phyloP scores from a whole-genome alignment of 1,284 basidiomycete genomes.

The Takashimella koratensis region DNA sequence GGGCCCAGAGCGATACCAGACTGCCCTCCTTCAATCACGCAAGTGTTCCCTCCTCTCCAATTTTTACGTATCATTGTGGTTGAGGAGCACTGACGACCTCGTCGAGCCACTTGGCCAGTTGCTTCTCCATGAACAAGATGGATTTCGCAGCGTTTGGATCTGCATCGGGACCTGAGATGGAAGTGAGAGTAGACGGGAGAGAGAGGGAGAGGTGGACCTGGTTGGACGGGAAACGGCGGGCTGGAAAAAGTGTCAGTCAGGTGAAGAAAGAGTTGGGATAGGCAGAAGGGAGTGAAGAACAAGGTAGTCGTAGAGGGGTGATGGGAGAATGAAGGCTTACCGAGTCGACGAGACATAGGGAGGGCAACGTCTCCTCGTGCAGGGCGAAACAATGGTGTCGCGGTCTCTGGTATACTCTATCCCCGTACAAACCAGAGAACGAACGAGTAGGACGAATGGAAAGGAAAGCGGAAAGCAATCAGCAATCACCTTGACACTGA shows the following conservation, averaged over 20 bases:
- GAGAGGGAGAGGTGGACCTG: slow-evolving; percentile 44
- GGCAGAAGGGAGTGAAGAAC: not conserved
- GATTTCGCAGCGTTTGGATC: slow-evolving; percentile 40
- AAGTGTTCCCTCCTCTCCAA: too few species aligned
- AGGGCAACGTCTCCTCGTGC: slow-evolving; percentile 62
- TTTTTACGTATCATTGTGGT: too few species aligned
- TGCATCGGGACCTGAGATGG: slow-evolving; percentile 24
- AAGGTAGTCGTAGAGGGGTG: not conserved
- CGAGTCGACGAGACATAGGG: slow-evolving; percentile 71
- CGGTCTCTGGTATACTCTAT: slow-evolving; percentile 54
- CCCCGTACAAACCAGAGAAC: not conserved
- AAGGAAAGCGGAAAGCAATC: not conserved
- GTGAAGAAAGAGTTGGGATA: not conserved
- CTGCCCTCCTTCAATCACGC: too few species aligned
- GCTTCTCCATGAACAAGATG: slow-evolving; percentile 45
- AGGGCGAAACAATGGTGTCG: slow-evolving; percentile 65
- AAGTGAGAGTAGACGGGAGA: not conserved
- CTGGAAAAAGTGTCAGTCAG: slow-evolving; percentile 10
- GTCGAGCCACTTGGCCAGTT: slow-evolving; percentile 33
- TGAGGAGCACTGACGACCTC: too few species aligned
- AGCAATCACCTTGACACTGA: too few species aligned
- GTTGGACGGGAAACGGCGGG: slow-evolving; percentile 37
- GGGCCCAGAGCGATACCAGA: too few species aligned
- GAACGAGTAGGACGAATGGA: not conserved
- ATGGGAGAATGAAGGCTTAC: slow-evolving; percentile 52